Evolutionary conservation across 1,284 basidiomycete genomes (phyloP), one percentile per base, ranked within the genome.

Genomic region (Tilletia walkeri): DNA sequence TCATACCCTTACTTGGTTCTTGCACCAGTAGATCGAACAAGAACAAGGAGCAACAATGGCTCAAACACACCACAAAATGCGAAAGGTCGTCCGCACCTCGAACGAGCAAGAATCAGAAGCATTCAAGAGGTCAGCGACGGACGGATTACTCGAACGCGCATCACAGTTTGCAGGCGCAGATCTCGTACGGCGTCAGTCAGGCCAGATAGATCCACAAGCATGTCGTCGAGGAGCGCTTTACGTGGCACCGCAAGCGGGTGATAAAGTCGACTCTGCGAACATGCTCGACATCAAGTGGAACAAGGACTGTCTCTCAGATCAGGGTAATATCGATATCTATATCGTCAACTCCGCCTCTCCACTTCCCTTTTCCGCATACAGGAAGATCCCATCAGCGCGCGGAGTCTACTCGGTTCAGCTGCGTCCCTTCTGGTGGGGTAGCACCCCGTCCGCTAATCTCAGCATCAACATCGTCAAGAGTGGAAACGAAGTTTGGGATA

Each of bases 401-500:
- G 75, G 75, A 48, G 53, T 69, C 47, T 76, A 76, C 67, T 61
- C 73, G 53, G 73, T 76, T 53, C 76, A 76, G 70, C 74, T 83
- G 36, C 73, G 76, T 53, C 76, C 80, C 50, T 66, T 72, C 20
- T 82, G 80, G 80, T 83, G 81, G 78, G 78, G 71, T 70, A 72
- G 71, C 34, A 73, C 70, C 66, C 69, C 72, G 16, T 69, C 69
- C 50, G 72, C 76, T 34, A 67, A 65, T n/a, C 73, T 80, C 66
- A 79, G 74, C 69, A 72, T 83, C 73, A 82, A 83, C 77, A 79
- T 82, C 68, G 81, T 83, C 47, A 76, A 76, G 6, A 69, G 73
- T 4, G 81, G 81, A 69, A 80, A 80, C 47, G 74, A 83, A 75
- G 79, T 80, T 10, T 83, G 82, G 82, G 79, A 82, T 70, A 75